Conservation (phyloP, 2,329 filamentous ascomycete species). For the Phyllachora maydis region DNA sequence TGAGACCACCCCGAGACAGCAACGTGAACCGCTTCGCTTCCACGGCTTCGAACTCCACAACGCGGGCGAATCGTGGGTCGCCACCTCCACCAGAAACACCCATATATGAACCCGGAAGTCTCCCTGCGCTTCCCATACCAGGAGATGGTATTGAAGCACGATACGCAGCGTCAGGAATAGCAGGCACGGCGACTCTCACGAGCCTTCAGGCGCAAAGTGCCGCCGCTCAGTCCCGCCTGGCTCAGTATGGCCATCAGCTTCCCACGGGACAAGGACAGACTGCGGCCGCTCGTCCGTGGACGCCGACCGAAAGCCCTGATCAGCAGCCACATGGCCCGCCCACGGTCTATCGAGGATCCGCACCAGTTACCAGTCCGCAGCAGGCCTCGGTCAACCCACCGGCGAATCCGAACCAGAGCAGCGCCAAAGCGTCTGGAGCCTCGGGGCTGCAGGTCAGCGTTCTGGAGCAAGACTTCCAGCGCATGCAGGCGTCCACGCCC, state of each 20-base stretch:
- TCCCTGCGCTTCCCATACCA: constrained; percentile 22
- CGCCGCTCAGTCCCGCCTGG: constrained; percentile 60
- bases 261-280: constrained; percentile 14
- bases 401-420: constrained; percentile 16
- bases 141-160: constrained; percentile 74
- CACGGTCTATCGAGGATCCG: constrained; percentile 74
- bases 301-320: constrained; percentile 77
- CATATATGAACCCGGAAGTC: constrained; percentile 46
- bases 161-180: constrained; percentile 80
- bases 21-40: constrained; percentile 47
- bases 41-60: constrained; percentile 84
- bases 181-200: constrained; percentile 64
- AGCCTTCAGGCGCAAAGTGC: constrained; percentile 51
- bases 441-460: constrained; percentile 38
- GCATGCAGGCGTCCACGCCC: constrained; percentile 64
- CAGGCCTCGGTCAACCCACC: constrained; percentile 19
- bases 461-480: constrained; percentile 72
- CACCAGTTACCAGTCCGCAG: constrained; percentile 36
- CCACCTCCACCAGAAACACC: constrained; percentile 91
- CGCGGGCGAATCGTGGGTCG: constrained; percentile 75
- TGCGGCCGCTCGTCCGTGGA: constrained; percentile 56
- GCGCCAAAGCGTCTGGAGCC: constrained; percentile 8
- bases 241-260: constrained; percentile 48
- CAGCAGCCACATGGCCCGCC: constrained; percentile 76
- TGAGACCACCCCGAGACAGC: constrained; percentile 10